Evolutionary conservation across 2,329 filamentous ascomycete species (phyloP), one percentile per base, ranked within the genome.

Genomic region (Xylariaceae sp.): DNA sequence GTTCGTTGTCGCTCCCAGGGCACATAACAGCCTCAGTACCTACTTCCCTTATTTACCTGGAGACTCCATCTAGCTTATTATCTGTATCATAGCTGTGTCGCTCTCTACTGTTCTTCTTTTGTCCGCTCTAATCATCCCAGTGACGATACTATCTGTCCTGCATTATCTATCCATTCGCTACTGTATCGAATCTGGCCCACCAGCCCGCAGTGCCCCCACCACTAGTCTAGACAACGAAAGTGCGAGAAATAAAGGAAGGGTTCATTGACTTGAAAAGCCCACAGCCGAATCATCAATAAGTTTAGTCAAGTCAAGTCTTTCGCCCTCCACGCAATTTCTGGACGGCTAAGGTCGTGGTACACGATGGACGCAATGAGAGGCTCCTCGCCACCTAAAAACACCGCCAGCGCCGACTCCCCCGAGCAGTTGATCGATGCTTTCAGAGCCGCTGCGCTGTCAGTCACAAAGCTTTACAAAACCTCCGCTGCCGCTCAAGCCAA

Each of bases 381-480:
- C 43, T 60, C 60, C 26, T 71, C 67, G 40, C 68, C 64, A 27
- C 51, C 61, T 35, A 68, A 68, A 62, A 62, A 57, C 63, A 62
- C 66, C 69, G 74, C 63, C n/a, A 70, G 65, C 53, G 55, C 62
- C 60, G 77, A 78, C 39, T 75, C 77, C 15, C 80, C 82, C 15
- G 84, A 87, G 67, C 81, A 85, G 68, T 84, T 97, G 41, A 84
- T 97, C 53, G 87, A 93, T 64, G 87, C 91, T 53, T 99, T 99
- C 81, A 94, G 92, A 72, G 86, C 89, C 13, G 94, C 94, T 27
- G 94, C 94, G 16, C 81, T 97, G 27, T 96, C 92, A 5, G 92
- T 97, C 50, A 97, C 94, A 41, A 96, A 95, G 67, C 85, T 99
- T 11, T 97, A 97, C 77, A 97, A 96, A 74, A 92, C 87, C 32